Conservation (phyloP, 2,329 filamentous ascomycete species). For the Fusarium euwallaceae region DNA sequence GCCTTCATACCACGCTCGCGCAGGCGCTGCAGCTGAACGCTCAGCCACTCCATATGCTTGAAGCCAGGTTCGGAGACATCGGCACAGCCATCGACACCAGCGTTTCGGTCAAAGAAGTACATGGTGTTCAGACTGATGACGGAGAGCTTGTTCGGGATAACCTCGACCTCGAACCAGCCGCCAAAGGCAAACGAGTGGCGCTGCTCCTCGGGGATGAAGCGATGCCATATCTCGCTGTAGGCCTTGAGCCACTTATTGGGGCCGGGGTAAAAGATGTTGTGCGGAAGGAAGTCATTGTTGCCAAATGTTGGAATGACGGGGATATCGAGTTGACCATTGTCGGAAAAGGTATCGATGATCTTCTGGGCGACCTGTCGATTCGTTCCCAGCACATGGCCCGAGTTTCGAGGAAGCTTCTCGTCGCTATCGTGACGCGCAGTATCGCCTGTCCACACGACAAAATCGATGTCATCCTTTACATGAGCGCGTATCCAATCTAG, state of each 20-base stretch:
- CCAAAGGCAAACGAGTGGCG: slow-evolving; percentile 91
- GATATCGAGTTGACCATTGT: slow-evolving; percentile 70
- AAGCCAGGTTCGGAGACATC: slow-evolving; percentile 86
- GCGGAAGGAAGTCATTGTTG: slow-evolving; percentile 97
- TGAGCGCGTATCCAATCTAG: slow-evolving; percentile 89
- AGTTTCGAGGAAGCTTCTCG: slow-evolving; percentile 80
- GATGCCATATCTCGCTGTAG: slow-evolving; percentile 83
- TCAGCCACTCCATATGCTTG: slow-evolving; percentile 96
- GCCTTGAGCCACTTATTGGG: slow-evolving; percentile 88
- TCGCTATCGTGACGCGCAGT: slow-evolving; percentile 92
- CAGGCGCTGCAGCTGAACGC: slow-evolving; percentile 86
- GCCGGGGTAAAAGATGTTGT: slow-evolving; percentile 90
- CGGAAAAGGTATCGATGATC: slow-evolving; percentile 80
- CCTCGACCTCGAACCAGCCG: slow-evolving; percentile 96
- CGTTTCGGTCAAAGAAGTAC: slow-evolving; percentile 95
- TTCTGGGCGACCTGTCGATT: slow-evolving; percentile 83
- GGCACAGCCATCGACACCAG: slow-evolving; percentile 91
- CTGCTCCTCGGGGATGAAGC: slow-evolving; percentile 93
- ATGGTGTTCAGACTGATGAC: slow-evolving; percentile 97
- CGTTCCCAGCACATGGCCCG: slow-evolving; percentile 79
- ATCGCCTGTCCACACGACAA: slow-evolving; percentile 94
- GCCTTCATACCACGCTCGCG: slow-evolving; percentile 91
- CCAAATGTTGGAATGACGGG: slow-evolving; percentile 92
- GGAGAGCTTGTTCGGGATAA: slow-evolving; percentile 85
- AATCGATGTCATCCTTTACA: slow-evolving; percentile 84